Percentiles rank a stretch among this genome's conserved stretches.
These are phyloP conservation scores for Fallopia convolvulus DNA, from an alignment of 148 eudicot genomes.

Conservation along the genomic window DNA sequence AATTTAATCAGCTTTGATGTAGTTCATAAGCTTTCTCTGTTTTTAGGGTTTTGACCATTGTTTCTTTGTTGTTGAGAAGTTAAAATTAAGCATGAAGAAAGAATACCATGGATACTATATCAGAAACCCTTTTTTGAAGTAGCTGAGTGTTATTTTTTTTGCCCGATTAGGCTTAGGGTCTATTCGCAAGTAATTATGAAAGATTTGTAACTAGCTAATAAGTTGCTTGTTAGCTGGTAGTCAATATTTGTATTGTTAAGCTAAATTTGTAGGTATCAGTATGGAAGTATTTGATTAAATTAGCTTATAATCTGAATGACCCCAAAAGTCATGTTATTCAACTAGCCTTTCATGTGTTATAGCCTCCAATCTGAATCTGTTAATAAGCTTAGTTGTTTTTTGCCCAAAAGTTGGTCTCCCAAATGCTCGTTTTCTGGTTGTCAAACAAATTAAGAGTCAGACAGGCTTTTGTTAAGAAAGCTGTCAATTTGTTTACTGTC, in stretches of 20 bases:
- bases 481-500: background rate
- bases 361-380: background rate
- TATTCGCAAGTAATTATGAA: background rate
- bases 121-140: background rate
- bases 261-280: background rate
- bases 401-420: background rate
- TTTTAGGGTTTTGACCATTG: background rate
- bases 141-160: too few species aligned
- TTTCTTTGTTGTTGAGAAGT: background rate
- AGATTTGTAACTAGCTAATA: background rate
- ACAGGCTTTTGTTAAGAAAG: background rate
- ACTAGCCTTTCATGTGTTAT: background rate
- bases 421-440: background rate
- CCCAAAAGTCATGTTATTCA: background rate
- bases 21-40: background rate
- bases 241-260: background rate
- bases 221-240: background rate
- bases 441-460: background rate
- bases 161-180: too few species aligned
- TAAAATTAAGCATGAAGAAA: background rate
- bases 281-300: background rate
- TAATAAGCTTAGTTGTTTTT: background rate
- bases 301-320: background rate
- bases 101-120: background rate
- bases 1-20: background rate